These are phyloP conservation scores for Azolla pinnata DNA, from an alignment of 75 land plant genomes.

Conservation along the genomic window DNA sequence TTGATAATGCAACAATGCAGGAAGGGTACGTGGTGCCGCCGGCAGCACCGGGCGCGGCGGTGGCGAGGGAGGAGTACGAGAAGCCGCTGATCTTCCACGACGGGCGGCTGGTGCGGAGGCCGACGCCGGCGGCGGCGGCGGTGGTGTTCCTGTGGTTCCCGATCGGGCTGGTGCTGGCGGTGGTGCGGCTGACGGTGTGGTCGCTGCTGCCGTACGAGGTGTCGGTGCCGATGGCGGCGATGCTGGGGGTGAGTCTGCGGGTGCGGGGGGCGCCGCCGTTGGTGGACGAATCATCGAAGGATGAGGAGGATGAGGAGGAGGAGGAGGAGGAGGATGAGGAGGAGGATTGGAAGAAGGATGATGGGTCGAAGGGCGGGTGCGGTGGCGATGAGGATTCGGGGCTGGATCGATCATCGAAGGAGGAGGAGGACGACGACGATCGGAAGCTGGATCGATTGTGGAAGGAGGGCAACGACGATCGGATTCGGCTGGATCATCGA, in stretches of 20 bases:
- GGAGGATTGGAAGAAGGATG: no score
- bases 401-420: no score
- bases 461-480: no score
- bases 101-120: constrained; percentile 18
- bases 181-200: constrained; percentile 9
- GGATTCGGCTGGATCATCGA: no score
- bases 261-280: constrained; percentile 1
- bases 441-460: no score
- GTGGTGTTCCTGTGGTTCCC: constrained; percentile 20
- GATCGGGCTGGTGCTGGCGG: constrained; percentile 9
- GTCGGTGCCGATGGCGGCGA: constrained; percentile 4
- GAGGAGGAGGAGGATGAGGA: no score
- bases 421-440: no score
- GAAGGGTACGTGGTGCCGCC: constrained; percentile 37
- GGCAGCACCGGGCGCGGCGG: background rate
- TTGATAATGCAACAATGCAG: constrained; percentile 16
- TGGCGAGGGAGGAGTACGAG: constrained; percentile 5
- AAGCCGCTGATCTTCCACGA: constrained; percentile 30
- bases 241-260: constrained; percentile 6
- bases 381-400: no score
- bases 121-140: constrained; percentile 13
- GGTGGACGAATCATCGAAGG: no score
- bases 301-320: no score
- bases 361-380: no score
- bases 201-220: constrained; percentile 11